These are phyloP conservation scores for Apophysomyces ossiformis DNA, from an alignment of 371 early-diverging fungal genomes.

Conservation along the genomic window DNA sequence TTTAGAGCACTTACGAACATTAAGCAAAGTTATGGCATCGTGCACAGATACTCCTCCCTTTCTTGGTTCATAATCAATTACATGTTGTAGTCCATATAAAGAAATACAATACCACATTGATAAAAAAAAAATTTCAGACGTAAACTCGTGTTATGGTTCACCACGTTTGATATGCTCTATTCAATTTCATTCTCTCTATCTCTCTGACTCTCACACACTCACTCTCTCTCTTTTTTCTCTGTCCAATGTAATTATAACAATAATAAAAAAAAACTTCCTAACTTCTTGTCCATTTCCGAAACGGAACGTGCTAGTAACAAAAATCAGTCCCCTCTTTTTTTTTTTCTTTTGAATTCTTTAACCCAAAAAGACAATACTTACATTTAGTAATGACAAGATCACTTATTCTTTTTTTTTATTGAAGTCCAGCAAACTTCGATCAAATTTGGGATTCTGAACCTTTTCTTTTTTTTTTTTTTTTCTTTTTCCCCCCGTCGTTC, in stretches of 20 bases:
- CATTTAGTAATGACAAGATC: not conserved
- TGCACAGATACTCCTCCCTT: constrained; percentile 7
- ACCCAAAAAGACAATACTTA: not conserved
- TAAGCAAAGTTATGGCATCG: not conserved
- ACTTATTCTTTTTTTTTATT: not conserved
- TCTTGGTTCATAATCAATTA: constrained; percentile 7
- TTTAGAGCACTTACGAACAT: too few relatives aligned
- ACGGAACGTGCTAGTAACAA: not conserved
- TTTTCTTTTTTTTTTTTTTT: too few relatives aligned
- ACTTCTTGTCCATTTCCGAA: not conserved
- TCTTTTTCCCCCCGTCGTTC: too few relatives aligned
- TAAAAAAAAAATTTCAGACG: not conserved
- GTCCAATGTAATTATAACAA: not conserved
- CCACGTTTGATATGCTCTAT: not conserved
- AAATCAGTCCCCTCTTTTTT: not conserved
- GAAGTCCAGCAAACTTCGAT: constrained; percentile 5
- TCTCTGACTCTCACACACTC: too few relatives aligned
- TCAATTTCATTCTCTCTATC: not conserved
- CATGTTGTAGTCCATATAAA: not conserved
- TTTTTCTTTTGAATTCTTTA: too few relatives aligned
- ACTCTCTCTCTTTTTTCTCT: not conserved
- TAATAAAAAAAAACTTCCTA: constrained; percentile 5
- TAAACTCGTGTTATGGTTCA: not conserved
- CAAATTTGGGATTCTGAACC: not conserved
- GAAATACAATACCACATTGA: not conserved